Evolutionary conservation across 1,284 basidiomycete genomes (phyloP), one percentile per base, ranked within the genome.

Genomic region (Cryptococcus depauperatus): DNA sequence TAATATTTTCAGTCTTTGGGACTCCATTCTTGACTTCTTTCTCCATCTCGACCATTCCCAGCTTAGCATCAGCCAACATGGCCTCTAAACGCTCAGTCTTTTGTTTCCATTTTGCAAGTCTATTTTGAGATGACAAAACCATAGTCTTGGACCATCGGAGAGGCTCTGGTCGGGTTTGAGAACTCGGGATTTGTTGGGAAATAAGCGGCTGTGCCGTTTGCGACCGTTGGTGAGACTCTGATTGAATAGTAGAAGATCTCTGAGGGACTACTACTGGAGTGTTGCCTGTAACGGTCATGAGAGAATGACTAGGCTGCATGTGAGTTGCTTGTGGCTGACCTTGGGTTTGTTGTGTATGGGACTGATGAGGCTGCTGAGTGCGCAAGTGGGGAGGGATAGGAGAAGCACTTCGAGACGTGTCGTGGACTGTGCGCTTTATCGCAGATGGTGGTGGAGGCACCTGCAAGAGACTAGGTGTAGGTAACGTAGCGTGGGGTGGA

Each of bases 401-500:
- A 3, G 50, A 52, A 16, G 37, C 44, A 32, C 50, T 52, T 7
- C 50, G 39, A 8, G 50, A 48, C 5, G 40, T 37, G 19, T 40
- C 47, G 28, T 44, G 44, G 13, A 30, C 41, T 10, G 50, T 30
- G 6, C 50, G 43, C 30, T 46, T 48, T 25, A 43, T 39, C 11
- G 18, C 21, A 26, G 38, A 16, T 14, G 46, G 43, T 21, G 50
- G 50, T 11, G 50, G 50, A 10, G 47, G 50, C 11, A 52, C 50
- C 35, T 52, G 50, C n/a, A 52, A 46, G 13, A 48, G 34, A 35
- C 44, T 44, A 16, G 50, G 50, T 10, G 47, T 46, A 14, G 48
- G 48, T 5, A 45, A 13, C 16, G n/a, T 29, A 22, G 44, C 49
- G 29, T 41, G 34, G n/a, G 50, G 41, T 5, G 50, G 50, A 27